A percentile compares a stretch with the other conserved stretches of the same genome.
Evolutionary conservation across 2,329 filamentous ascomycete genomes (phyloP).

Genomic region (Karstenula rhodostoma): DNA sequence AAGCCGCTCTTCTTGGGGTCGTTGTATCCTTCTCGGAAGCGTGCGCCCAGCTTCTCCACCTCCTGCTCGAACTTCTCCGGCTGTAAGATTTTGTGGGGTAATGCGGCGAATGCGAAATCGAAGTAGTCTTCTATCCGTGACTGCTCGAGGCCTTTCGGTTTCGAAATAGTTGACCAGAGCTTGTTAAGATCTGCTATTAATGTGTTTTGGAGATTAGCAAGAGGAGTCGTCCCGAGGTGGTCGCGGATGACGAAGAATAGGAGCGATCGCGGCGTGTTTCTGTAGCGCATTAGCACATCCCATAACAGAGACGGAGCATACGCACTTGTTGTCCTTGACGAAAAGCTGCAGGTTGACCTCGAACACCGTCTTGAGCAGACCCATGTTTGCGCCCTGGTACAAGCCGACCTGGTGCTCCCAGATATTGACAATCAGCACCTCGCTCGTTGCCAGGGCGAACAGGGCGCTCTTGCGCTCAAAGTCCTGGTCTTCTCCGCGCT

Average conservation of each 20-base stretch:
- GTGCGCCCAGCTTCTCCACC: slow-evolving; percentile 77
- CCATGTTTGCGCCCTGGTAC: slow-evolving; percentile 99
- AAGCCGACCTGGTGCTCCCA: slow-evolving; percentile 99
- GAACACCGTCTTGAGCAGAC: slow-evolving; percentile 96
- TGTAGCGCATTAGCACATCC: slow-evolving; percentile 50
- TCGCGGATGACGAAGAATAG: slow-evolving; percentile 99
- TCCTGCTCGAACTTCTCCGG: slow-evolving; percentile 88
- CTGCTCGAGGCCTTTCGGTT: slow-evolving; percentile 85
- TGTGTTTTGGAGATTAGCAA: slow-evolving; percentile 89
- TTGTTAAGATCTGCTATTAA: slow-evolving; percentile 88
- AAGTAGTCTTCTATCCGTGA: slow-evolving; percentile 97
- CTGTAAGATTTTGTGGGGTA: slow-evolving; percentile 96
- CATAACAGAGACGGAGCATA: slow-evolving; percentile 20
- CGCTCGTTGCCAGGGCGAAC: slow-evolving; percentile 95
- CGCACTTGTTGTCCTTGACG: slow-evolving; percentile 90
- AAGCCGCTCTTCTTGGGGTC: slow-evolving; percentile 69
- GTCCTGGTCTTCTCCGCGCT: slow-evolving; percentile 97
- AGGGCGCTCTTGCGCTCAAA: slow-evolving; percentile 98
- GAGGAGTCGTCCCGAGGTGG: slow-evolving; percentile 89
- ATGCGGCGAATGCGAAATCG: slow-evolving; percentile 94
- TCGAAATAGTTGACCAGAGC: slow-evolving; percentile 92
- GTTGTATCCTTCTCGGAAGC: slow-evolving; percentile 84
- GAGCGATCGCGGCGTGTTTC: slow-evolving; percentile 85
- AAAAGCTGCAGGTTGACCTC: slow-evolving; percentile 98
- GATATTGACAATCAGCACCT: slow-evolving; percentile 97